Percentiles rank a stretch among this genome's conserved stretches.
Conservation (phyloP, 1,284 basidiomycete species). For the Ceratobasidium papillatum region DNA sequence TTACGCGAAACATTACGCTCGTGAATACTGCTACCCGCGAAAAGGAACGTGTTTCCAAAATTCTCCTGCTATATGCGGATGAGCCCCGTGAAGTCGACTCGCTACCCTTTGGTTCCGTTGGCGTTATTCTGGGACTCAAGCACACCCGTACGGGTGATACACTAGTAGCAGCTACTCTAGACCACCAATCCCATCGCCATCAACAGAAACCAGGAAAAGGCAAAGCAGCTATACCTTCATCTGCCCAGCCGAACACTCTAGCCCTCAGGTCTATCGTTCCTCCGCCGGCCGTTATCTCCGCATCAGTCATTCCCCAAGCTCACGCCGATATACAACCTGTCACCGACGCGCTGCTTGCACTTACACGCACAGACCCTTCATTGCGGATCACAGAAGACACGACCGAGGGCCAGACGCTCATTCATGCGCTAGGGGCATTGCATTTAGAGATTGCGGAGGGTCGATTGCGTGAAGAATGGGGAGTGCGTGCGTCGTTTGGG, state of each 20-base stretch:
- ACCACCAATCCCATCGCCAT: conserved; percentile 29
- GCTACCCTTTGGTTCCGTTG: conserved; percentile 83
- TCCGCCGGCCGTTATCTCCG: conserved; percentile 80
- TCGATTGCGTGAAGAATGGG: conserved; percentile 81
- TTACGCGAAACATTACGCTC: conserved; percentile 71
- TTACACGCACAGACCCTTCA: conserved; percentile 88
- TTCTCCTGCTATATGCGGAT: conserved; percentile 83
- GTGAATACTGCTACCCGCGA: conserved; percentile 73
- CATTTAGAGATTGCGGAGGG: conserved; percentile 89
- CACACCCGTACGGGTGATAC: conserved; percentile 91
- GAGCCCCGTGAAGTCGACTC: conserved; percentile 82
- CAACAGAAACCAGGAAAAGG: conserved; percentile 6
- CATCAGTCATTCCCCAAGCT: conserved; percentile 81
- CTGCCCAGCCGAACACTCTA: conserved; percentile 46
- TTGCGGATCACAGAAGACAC: conserved; percentile 69
- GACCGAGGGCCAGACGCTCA: conserved; percentile 82
- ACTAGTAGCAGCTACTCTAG: conserved; percentile 59
- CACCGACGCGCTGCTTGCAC: conserved; percentile 73
- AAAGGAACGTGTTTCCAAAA: conserved; percentile 77
- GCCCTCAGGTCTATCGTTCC: conserved; percentile 73
- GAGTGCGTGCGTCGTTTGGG: conserved; percentile 79
- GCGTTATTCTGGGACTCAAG: conserved; percentile 83
- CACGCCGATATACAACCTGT: conserved; percentile 81
- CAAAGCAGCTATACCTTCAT: not conserved
- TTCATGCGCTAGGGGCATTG: conserved; percentile 84